Base-by-base conservation (phyloP, 148 eudicot species). In the Amaranthus hypochondriacus region DNA sequence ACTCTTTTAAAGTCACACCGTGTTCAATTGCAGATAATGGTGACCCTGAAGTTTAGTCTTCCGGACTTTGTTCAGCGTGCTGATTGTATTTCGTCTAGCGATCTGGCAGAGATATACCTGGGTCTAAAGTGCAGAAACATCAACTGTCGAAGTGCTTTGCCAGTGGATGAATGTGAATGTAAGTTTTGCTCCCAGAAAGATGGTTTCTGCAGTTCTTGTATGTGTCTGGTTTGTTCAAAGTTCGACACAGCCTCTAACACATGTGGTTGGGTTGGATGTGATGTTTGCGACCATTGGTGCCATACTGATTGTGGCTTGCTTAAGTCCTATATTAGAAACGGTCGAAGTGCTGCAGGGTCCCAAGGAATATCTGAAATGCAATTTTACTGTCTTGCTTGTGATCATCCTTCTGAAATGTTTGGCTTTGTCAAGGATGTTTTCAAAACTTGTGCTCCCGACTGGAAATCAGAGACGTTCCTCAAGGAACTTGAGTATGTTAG, bases 231-330 rank as follows among this genome's bases (percentile, higher is more conserved):
- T 48, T 95, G 99, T 77, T 92, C 91, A 6, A 92, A 95, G 81
- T 95, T 92, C 78, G 99, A 95, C 83, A 90, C 83, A 73, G 99
- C 99, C 10, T 81, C 87, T 48, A 95, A 92, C 83, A 95, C 99
- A 2, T 95, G 99, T 86, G 87, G 99, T 79, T 95, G 99, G 99
- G 99, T 95, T 56, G 99, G 99, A 48, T 95, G 99, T 77, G 99
- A 95, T 74, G 86, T 90, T 50, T 95, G 99, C 81, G 77, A 87
- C 59, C 99, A 95, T 81, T 95, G 99, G 99, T 95, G 99, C 80
- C 99, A 95, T 74, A 89, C 94, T 9, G 96, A 95, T 78, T 95
- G 99, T 83, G 99, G 96, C 47, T 75, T 92, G 75, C 81, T 83
- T 56, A 86, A 90, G 66, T 85, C 87, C 52, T 84, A 75, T 78